Conservation (phyloP, 257 asterid species). For the Solanum infundibuliforme region DNA sequence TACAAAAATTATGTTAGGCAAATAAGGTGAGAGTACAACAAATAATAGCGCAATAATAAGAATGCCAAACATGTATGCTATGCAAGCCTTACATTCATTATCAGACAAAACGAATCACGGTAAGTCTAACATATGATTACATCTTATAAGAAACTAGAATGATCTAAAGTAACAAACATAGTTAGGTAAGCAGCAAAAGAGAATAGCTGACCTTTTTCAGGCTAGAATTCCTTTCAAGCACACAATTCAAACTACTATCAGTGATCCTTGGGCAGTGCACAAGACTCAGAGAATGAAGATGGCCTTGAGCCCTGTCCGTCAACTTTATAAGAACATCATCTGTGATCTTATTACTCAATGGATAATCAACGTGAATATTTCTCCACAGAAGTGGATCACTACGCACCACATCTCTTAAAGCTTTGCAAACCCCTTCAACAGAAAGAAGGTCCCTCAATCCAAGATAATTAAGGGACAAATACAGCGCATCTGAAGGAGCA, state of each 20-base stretch:
- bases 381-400: constrained; percentile 70
- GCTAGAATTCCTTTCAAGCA: constrained; percentile 43
- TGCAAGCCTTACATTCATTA: neutral
- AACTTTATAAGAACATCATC: constrained; percentile 48
- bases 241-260: constrained; percentile 34
- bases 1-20: neutral
- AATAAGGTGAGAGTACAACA: neutral
- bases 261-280: constrained; percentile 42
- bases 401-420: constrained; percentile 45
- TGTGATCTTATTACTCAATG: constrained; percentile 28
- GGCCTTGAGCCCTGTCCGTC: constrained; percentile 61
- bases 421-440: constrained; percentile 64
- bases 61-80: neutral
- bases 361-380: constrained; percentile 31
- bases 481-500: constrained; percentile 42
- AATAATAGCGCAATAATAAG: neutral
- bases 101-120: neutral
- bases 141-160: neutral
- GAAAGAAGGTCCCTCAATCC: constrained; percentile 52
- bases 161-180: neutral
- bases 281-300: constrained; percentile 50
- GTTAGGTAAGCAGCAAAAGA: neutral
- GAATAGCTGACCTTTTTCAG: constrained; percentile 44
- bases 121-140: neutral
- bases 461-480: constrained; percentile 46